Conservation (phyloP, 2,329 filamentous ascomycete genomes). For the Nigrospora oryzae region DNA sequence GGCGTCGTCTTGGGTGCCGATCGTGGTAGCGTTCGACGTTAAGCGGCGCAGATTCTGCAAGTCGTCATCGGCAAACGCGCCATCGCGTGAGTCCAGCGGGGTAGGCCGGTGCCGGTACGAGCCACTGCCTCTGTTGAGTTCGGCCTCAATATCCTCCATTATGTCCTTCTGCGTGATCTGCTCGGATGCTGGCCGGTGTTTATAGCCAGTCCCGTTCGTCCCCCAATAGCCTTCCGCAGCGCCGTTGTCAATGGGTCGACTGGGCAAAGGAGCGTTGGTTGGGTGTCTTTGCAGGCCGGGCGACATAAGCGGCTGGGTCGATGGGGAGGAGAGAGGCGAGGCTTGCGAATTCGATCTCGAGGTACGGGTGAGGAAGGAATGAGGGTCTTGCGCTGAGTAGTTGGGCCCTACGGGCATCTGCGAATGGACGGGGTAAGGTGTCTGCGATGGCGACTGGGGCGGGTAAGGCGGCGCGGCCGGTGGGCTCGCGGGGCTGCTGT, state of each 20-base stretch:
- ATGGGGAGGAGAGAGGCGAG: conserved; percentile 38
- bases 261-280: conserved; percentile 52
- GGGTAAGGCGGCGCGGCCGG: conserved; percentile 25
- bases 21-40: conserved; percentile 32
- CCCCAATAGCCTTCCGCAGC: conserved; percentile 31
- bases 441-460: conserved; percentile 25
- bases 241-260: conserved; percentile 36
- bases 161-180: conserved; percentile 40
- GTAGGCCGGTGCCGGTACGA: conserved; percentile 30
- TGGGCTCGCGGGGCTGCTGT: conserved; percentile 32
- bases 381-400: conserved; percentile 37
- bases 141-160: conserved; percentile 50
- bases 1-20: conserved; percentile 23
- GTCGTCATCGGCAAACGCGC: conserved; percentile 37
- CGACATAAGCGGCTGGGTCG: conserved; percentile 29
- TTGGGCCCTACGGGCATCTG: conserved; percentile 45
- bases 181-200: conserved; percentile 19
- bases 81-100: conserved; percentile 28
- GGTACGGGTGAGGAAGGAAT: conserved; percentile 30
- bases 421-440: conserved; percentile 42
- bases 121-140: conserved; percentile 31
- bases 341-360: conserved; percentile 41
- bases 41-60: conserved; percentile 34
- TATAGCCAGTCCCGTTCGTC: conserved; percentile 22
- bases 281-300: conserved; percentile 46